phyloP scores from a whole-genome alignment of 2,329 filamentous ascomycete species.

The Allantophomopsis cytisporea region DNA sequence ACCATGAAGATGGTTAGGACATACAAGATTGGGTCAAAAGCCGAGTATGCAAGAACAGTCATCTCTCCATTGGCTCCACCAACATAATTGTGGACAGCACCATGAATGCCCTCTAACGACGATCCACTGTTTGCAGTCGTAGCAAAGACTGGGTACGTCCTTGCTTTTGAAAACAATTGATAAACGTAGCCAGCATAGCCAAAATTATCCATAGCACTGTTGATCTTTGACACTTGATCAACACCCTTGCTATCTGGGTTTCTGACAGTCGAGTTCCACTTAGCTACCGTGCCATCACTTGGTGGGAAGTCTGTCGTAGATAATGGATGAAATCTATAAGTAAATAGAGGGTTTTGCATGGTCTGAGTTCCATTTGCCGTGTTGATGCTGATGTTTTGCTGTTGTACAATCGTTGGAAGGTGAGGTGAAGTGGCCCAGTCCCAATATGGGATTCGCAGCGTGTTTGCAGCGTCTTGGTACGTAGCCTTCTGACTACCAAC shows the following conservation, averaged over 20 bases:
- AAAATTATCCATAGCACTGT: background rate
- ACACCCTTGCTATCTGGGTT: background rate
- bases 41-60: slow-evolving; percentile 56
- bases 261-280: slow-evolving; percentile 4
- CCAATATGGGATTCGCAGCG: slow-evolving; percentile 31
- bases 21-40: slow-evolving; percentile 56
- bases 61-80: slow-evolving; percentile 42
- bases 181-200: too few species aligned
- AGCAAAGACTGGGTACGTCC: slow-evolving; percentile 3
- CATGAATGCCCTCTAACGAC: slow-evolving; percentile 50
- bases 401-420: slow-evolving; percentile 11
- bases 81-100: slow-evolving; percentile 46
- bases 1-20: slow-evolving; percentile 56
- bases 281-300: background rate
- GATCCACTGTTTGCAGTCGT: slow-evolving; percentile 24
- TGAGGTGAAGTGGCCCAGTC: slow-evolving; percentile 24
- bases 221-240: background rate
- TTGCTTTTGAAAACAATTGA: too few species aligned
- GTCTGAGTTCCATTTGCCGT: slow-evolving; percentile 23
- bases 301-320: slow-evolving; percentile 6
- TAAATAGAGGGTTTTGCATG: slow-evolving; percentile 51
- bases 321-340: slow-evolving; percentile 42
- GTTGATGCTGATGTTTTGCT: slow-evolving; percentile 7
- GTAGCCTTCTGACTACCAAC: slow-evolving; percentile 18
- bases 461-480: slow-evolving; percentile 28